These are phyloP conservation scores for California macrophylla DNA, from an alignment of 441 rosid genomes.

Conservation along the genomic window DNA sequence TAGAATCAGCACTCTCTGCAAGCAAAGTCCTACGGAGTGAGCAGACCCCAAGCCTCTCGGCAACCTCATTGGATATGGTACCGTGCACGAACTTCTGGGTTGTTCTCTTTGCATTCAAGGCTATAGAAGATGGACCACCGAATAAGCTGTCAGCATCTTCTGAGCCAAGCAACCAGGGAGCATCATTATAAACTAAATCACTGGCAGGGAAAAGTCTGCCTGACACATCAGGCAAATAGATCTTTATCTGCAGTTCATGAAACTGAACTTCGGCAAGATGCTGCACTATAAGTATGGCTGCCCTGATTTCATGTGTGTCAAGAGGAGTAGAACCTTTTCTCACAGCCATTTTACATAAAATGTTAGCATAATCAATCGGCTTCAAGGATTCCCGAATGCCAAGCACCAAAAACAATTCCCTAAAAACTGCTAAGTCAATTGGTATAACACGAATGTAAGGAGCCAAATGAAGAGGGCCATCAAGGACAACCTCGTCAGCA, in stretches of 20 bases:
- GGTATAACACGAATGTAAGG: conserved; percentile 94
- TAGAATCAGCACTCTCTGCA: conserved; percentile 97
- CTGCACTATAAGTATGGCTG: conserved; percentile 76
- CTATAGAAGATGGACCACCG: conserved; percentile 44
- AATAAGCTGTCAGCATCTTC: conserved; percentile 49
- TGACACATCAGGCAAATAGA: conserved; percentile 84
- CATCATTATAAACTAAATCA: conserved; percentile 88
- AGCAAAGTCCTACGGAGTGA: conserved; percentile 93
- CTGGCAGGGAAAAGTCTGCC: conserved; percentile 69
- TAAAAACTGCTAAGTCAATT: conserved; percentile 83
- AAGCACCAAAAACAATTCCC: conserved; percentile 76
- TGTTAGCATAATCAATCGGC: conserved; percentile 76
- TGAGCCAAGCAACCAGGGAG: conserved; percentile 91
- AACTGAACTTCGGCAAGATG: conserved; percentile 78
- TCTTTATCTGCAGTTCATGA: conserved; percentile 47
- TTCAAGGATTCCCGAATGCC: conserved; percentile 78
- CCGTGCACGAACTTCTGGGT: conserved; percentile 81
- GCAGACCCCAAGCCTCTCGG: conserved; percentile 92
- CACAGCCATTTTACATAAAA: conserved; percentile 65
- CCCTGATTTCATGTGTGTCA: conserved; percentile 72
- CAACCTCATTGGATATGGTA: conserved; percentile 93
- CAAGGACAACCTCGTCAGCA: conserved; percentile 83
- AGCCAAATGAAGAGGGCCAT: conserved; percentile 93
- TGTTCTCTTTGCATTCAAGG: conserved; percentile 55
- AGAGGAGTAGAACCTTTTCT: conserved; percentile 69